Evolutionary conservation across 495 filamentous ascomycete genomes (phyloP), one percentile per base, ranked within the genome.

Genomic region (Paragyromitra xinjiangensis): DNA sequence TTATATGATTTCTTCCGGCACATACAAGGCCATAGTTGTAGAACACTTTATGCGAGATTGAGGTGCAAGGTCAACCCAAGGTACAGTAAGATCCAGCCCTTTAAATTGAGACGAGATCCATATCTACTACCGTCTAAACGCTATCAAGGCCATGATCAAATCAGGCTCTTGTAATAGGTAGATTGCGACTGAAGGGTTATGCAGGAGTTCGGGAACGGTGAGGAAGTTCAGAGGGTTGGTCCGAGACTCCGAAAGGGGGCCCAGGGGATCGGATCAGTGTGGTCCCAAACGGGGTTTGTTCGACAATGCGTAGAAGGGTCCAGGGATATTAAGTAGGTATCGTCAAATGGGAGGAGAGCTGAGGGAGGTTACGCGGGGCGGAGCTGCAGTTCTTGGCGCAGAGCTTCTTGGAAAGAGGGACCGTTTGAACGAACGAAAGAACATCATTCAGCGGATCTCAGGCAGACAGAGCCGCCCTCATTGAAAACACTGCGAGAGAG

Each of bases 381-480:
- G 59, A 77, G 74, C 74, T 77, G 69, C 68, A 77, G 62, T 73
- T 48, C 74, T 77, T 77, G 74, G 69, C 74, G 40, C 40, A 48
- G 73, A 65, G 74, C 68, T 76, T 64, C 59, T 64, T 64, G 24
- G 65, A 42, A 9, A 24, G 64, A 51, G n/a, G 40, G 42, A 29
- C 22, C 8, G 37, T 48, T 48, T 64, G 39, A 45, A 64, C n/a
- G 22, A 11, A 11, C n/a, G 37, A 69, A 69, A 19, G 56, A 61
- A 70, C 68, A 70, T 59, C 63, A 68, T 69, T 68, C 70, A 66
- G 51, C 65, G 59, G 44, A 71, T 53, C 22, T 34, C 22, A 39
- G 42, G 6, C 53, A 58, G 40, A 69, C 71, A 73, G 71, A 59
- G 53, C 64, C 51, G 64, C 40, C 64, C 64, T 59, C 53, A 68